A percentile compares a stretch with the other conserved stretches of the same genome.
phyloP scores from a whole-genome alignment of 495 filamentous ascomycete genomes.

The Hypomontagnella submonticulosa region DNA sequence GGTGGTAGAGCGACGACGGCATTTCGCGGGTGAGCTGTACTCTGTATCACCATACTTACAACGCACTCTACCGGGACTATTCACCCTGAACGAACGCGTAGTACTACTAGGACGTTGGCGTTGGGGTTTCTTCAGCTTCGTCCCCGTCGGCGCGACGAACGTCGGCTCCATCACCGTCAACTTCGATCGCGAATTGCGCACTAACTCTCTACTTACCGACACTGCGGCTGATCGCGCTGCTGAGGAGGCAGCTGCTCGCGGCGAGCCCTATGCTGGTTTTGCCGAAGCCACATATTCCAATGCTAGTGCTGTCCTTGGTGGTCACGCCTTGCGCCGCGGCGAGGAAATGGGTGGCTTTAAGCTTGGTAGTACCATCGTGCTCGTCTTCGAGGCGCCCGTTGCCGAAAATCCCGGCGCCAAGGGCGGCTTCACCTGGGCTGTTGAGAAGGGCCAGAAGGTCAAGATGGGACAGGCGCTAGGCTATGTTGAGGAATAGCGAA shows the following conservation, averaged over 20 bases:
- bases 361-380: conserved; percentile 92
- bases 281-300: conserved; percentile 88
- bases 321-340: conserved; percentile 83
- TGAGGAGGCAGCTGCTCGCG: conserved; percentile 75
- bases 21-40: conserved; percentile 97
- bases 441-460: conserved; percentile 86
- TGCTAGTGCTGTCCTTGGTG: conserved; percentile 79
- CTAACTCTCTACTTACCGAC: conserved; percentile 89
- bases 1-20: conserved; percentile 90
- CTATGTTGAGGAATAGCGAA: conserved; percentile 50
- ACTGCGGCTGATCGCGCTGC: conserved; percentile 87
- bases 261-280: conserved; percentile 86
- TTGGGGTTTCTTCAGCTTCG: conserved; percentile 96
- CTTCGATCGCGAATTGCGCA: conserved; percentile 93
- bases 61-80: conserved; percentile 88
- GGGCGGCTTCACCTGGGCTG: conserved; percentile 83
- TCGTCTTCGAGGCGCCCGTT: conserved; percentile 95
- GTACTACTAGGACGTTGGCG: conserved; percentile 94
- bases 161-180: conserved; percentile 97
- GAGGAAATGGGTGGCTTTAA: conserved; percentile 99
- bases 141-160: conserved; percentile 97
- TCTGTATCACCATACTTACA: conserved; percentile 95
- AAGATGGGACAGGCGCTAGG: conserved; percentile 90
- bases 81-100: conserved; percentile 96
- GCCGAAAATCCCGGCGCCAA: conserved; percentile 72